These are phyloP conservation scores for Viola odorata DNA, from an alignment of 345 rosid species.

Conservation along the genomic window DNA sequence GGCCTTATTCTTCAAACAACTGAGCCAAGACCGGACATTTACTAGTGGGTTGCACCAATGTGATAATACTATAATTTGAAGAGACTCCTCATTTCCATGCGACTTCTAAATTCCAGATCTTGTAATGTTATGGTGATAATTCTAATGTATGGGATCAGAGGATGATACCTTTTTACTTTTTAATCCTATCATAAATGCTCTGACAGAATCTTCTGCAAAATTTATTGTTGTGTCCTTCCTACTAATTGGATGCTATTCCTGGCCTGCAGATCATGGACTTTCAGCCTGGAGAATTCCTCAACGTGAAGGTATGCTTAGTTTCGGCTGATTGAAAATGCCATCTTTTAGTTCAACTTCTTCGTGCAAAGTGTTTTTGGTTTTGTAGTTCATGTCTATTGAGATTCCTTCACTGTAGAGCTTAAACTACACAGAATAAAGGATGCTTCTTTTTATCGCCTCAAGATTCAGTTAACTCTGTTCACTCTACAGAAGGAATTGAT, in stretches of 20 bases:
- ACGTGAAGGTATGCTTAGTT: conserved; percentile 59
- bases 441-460: neutral
- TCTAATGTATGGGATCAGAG: no score
- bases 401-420: conserved; percentile 1
- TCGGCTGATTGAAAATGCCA: conserved; percentile 5
- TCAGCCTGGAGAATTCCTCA: conserved; percentile 88
- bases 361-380: neutral
- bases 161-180: no score
- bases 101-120: no score
- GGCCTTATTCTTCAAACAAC: no score
- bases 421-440: neutral
- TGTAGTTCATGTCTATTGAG: neutral
- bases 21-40: no score
- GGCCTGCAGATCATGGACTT: conserved; percentile 80
- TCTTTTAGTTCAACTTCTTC: conserved; percentile 5
- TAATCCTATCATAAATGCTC: neutral
- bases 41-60: no score
- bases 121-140: no score
- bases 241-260: conserved; percentile 1
- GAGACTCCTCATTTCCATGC: no score
- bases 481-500: neutral
- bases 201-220: neutral
- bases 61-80: no score
- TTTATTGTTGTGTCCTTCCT: neutral
- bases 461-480: neutral